Evolutionary conservation across 495 filamentous ascomycete genomes (phyloP).

Genomic region (Penicillium longicatenatum): DNA sequence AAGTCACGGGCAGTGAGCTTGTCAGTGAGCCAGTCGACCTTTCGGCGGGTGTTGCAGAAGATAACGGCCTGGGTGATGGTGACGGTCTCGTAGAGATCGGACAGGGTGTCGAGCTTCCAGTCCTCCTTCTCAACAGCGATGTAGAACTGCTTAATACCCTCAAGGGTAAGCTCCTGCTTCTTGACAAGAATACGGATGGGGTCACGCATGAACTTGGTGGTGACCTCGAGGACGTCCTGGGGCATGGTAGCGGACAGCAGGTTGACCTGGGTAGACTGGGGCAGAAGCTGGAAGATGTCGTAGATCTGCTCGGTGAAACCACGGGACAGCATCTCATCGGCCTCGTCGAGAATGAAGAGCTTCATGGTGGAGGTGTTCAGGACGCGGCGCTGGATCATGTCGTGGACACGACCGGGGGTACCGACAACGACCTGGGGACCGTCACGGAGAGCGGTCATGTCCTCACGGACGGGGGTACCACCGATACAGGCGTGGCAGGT

Average conservation of each 20-base stretch:
- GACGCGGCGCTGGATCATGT: slow-evolving; percentile 98
- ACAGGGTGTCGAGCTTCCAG: slow-evolving; percentile 99
- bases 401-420: slow-evolving; percentile 94
- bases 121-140: slow-evolving; percentile 99
- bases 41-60: slow-evolving; percentile 99
- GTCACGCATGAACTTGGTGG: slow-evolving; percentile 99
- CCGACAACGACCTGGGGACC: slow-evolving; percentile 96
- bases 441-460: slow-evolving; percentile 94
- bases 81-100: slow-evolving; percentile 97
- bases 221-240: slow-evolving; percentile 98
- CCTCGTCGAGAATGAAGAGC: slow-evolving; percentile 99
- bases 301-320: slow-evolving; percentile 99
- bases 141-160: slow-evolving; percentile 99
- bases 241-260: slow-evolving; percentile 97
- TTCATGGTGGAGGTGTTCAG: slow-evolving; percentile 96
- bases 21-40: slow-evolving; percentile 99
- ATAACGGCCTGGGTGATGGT: slow-evolving; percentile 99
- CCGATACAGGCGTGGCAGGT: slow-evolving; percentile 99
- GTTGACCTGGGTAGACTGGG: slow-evolving; percentile 96
- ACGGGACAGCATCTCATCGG: slow-evolving; percentile 95
- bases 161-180: slow-evolving; percentile 97
- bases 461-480: slow-evolving; percentile 95
- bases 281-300: slow-evolving; percentile 98
- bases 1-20: slow-evolving; percentile 98
- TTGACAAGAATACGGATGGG: slow-evolving; percentile 98